These are phyloP conservation scores for Termitomyces sp. DNA, from an alignment of 768 basidiomycete species.

Conservation along the genomic window DNA sequence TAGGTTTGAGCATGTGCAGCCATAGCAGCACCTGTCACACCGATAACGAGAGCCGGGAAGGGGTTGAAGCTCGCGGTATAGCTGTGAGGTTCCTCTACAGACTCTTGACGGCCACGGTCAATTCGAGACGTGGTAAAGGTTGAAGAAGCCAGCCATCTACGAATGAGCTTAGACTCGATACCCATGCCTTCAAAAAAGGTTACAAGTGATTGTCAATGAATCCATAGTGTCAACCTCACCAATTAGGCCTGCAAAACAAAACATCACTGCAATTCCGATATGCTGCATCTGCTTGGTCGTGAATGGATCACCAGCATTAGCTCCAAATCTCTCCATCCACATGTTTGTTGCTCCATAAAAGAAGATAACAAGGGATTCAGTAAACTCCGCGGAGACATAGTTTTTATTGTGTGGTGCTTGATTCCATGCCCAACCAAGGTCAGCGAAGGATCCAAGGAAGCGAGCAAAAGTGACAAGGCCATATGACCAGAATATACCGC, in stretches of 20 bases:
- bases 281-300: slow-evolving; percentile 92
- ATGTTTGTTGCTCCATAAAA: slow-evolving; percentile 86
- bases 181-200: slow-evolving; percentile 48
- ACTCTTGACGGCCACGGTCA: slow-evolving; percentile 29
- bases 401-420: slow-evolving; percentile 42
- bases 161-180: slow-evolving; percentile 72
- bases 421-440: slow-evolving; percentile 97
- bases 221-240: slow-evolving; percentile 30
- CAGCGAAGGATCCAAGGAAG: slow-evolving; percentile 85
- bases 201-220: neutral
- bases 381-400: slow-evolving; percentile 63
- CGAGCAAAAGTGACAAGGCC: slow-evolving; percentile 87
- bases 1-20: slow-evolving; percentile 87
- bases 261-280: slow-evolving; percentile 94
- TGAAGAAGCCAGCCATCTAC: slow-evolving; percentile 67
- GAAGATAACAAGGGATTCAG: slow-evolving; percentile 80
- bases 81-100: slow-evolving; percentile 60
- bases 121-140: slow-evolving; percentile 27
- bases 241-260: slow-evolving; percentile 87
- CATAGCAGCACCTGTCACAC: slow-evolving; percentile 94
- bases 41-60: slow-evolving; percentile 88
- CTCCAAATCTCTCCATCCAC: slow-evolving; percentile 97
- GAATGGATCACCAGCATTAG: slow-evolving; percentile 71
- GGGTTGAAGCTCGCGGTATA: slow-evolving; percentile 83
- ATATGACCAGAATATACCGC: slow-evolving; percentile 89